Conservation (phyloP, 2,329 filamentous ascomycete genomes). For the Talaromyces funiculosus region DNA sequence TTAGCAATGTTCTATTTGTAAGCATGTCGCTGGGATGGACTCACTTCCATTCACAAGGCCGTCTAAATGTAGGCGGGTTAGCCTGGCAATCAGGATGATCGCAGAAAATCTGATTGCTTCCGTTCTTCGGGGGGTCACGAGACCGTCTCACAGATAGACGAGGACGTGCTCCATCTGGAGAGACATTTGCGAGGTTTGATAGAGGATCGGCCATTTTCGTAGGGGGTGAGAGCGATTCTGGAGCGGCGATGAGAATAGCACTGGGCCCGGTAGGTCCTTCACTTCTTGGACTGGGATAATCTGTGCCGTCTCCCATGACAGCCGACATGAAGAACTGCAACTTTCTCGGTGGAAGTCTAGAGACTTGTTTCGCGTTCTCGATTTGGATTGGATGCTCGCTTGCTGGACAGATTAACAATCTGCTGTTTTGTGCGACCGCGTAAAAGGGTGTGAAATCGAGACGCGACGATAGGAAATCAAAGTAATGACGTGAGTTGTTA, state of each 20-base stretch:
- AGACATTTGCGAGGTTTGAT: neutral
- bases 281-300: slow-evolving; percentile 41
- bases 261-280: slow-evolving; percentile 34
- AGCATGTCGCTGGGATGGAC: slow-evolving; percentile 33
- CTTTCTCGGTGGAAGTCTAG: slow-evolving; percentile 3
- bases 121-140: slow-evolving; percentile 56
- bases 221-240: slow-evolving; percentile 28
- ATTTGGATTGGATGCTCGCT: neutral
- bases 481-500: neutral
- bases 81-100: slow-evolving; percentile 63
- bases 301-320: slow-evolving; percentile 38
- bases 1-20: neutral
- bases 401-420: neutral
- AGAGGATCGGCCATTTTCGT: slow-evolving; percentile 33
- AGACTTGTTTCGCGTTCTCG: neutral
- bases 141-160: slow-evolving; percentile 39
- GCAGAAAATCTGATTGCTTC: slow-evolving; percentile 72
- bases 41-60: slow-evolving; percentile 93
- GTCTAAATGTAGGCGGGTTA: slow-evolving; percentile 60
- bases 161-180: slow-evolving; percentile 30
- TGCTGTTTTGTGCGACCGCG: neutral
- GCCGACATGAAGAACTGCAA: slow-evolving; percentile 11
- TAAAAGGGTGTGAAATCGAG: neutral
- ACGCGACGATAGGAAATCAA: neutral
- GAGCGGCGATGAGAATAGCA: slow-evolving; percentile 31